phyloP scores from a whole-genome alignment of 2,329 filamentous ascomycete species.

The Calonectria hawksworthii region DNA sequence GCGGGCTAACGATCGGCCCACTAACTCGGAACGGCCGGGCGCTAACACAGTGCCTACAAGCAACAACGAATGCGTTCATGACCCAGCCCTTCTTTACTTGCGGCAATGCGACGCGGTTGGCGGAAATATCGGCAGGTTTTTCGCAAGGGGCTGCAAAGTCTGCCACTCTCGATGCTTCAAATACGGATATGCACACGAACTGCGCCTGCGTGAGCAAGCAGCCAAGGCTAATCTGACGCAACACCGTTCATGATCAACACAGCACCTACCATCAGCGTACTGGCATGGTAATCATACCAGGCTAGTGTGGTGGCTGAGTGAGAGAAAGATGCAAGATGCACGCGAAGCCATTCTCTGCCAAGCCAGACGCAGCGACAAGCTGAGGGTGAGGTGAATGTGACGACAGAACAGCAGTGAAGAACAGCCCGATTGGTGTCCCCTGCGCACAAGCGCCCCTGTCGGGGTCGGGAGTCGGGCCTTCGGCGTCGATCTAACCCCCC shows the following conservation, averaged over 20 bases:
- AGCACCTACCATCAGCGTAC: not conserved
- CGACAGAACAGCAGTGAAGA: slow-evolving; percentile 17
- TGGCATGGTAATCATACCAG: slow-evolving; percentile 6
- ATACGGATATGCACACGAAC: slow-evolving; percentile 1
- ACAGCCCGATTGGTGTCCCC: not conserved
- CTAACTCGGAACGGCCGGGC: slow-evolving; percentile 25
- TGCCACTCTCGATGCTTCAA: not conserved
- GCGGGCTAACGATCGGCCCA: slow-evolving; percentile 23
- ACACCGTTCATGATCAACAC: slow-evolving; percentile 14
- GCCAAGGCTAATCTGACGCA: not conserved
- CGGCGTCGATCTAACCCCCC: slow-evolving; percentile 26
- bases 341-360: slow-evolving; percentile 8
- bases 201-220: not conserved
- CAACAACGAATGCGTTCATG: slow-evolving; percentile 1
- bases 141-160: not conserved
- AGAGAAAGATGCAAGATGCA: slow-evolving; percentile 5
- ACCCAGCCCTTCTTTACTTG: slow-evolving; percentile 7
- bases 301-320: slow-evolving; percentile 21
- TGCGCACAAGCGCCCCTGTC: slow-evolving; percentile 8
- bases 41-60: not conserved
- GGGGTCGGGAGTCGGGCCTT: slow-evolving; percentile 16
- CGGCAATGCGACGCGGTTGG: not conserved
- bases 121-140: slow-evolving; percentile 9
- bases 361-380: slow-evolving; percentile 16
- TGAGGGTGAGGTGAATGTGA: slow-evolving; percentile 23